Conservation (phyloP, 2,329 filamentous ascomycete species). For the Chaetomiaceae sp. region DNA sequence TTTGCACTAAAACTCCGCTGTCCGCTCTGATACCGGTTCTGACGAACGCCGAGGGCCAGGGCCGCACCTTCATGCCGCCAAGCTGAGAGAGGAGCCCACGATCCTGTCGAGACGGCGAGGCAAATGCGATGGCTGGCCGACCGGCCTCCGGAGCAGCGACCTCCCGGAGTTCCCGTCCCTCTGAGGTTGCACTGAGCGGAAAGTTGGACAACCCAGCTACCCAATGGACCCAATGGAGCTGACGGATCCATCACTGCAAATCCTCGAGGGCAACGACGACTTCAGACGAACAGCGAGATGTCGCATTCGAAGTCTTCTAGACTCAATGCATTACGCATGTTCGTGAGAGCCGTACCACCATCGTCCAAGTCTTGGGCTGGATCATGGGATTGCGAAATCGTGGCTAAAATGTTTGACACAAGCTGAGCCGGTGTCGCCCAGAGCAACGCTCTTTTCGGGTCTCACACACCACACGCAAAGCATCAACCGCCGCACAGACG, state of each 20-base stretch:
- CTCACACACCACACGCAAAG: conserved; percentile 5
- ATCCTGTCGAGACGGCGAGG: too few species aligned
- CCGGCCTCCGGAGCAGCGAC: conserved; percentile 4
- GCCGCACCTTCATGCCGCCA: too few species aligned
- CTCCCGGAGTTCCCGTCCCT: background rate
- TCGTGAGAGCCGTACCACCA: background rate
- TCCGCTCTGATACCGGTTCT: too few species aligned
- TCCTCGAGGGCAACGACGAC: background rate
- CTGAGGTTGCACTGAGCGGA: too few species aligned
- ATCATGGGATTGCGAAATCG: conserved; percentile 1
- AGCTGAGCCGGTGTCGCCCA: conserved; percentile 8
- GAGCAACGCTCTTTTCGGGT: conserved; percentile 8
- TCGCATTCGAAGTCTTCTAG: conserved; percentile 4
- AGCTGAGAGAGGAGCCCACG: too few species aligned
- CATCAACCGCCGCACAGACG: conserved; percentile 23
- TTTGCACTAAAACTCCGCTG: too few species aligned
- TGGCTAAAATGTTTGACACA: conserved; percentile 21
- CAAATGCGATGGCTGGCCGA: background rate
- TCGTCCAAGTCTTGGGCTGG: background rate
- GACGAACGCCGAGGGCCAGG: too few species aligned
- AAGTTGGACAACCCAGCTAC: too few species aligned
- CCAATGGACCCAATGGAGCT: too few species aligned
- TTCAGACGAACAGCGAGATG: background rate
- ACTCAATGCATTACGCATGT: conserved; percentile 6
- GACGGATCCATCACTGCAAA: background rate